Conservation (phyloP, 1,284 basidiomycete genomes). For the Apiotrichum laibachii region DNA sequence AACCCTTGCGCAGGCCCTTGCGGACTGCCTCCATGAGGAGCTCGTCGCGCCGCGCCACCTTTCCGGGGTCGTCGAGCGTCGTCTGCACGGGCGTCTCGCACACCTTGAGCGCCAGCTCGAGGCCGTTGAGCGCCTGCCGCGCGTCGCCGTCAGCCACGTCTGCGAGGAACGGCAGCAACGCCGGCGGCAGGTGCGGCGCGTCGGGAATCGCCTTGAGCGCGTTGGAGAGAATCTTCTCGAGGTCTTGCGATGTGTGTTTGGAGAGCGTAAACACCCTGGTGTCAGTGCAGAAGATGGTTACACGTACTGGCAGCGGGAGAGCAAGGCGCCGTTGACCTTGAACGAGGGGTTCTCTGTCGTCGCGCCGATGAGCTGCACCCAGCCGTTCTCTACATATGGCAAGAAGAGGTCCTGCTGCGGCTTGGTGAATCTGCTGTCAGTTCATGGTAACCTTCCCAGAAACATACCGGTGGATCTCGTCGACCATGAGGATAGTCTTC, state of each 20-base stretch:
- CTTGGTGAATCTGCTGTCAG: conserved; percentile 58
- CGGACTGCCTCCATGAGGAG: conserved; percentile 51
- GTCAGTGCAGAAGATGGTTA: background rate
- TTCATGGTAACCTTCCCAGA: conserved; percentile 7
- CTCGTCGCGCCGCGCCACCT: conserved; percentile 26
- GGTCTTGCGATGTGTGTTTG: conserved; percentile 38
- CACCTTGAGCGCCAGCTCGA: conserved; percentile 52
- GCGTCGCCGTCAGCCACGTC: conserved; percentile 55
- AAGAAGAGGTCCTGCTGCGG: conserved; percentile 81
- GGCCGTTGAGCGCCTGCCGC: conserved; percentile 52
- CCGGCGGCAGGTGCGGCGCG: conserved; percentile 49
- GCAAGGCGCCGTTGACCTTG: conserved; percentile 70
- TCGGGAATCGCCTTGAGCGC: conserved; percentile 40
- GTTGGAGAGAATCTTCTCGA: conserved; percentile 45
- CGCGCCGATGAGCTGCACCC: conserved; percentile 77
- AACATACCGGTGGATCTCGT: conserved; percentile 76
- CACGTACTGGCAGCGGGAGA: conserved; percentile 74
- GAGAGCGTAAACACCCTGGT: conserved; percentile 45
- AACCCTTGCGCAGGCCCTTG: conserved; percentile 53
- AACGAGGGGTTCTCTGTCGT: conserved; percentile 93
- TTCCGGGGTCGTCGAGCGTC: conserved; percentile 13
- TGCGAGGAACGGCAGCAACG: conserved; percentile 55
- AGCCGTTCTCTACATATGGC: conserved; percentile 74
- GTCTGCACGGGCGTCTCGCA: conserved; percentile 34
- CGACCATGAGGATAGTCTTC: conserved; percentile 56